phyloP scores from a whole-genome alignment of 371 early-diverging fungal species.

The Rozella allomycis region DNA sequence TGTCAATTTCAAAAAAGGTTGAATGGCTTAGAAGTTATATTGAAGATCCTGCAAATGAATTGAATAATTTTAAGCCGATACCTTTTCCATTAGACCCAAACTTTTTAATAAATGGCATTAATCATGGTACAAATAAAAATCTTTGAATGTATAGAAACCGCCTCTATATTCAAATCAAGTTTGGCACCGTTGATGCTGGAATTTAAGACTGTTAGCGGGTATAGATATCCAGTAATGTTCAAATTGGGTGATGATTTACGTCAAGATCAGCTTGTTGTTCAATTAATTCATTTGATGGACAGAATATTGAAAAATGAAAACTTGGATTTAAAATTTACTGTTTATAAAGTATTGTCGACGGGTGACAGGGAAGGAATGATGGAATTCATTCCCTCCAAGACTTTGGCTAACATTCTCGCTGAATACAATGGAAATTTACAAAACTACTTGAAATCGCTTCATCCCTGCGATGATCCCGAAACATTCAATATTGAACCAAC shows the following conservation, averaged over 20 bases:
- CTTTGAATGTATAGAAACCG: constrained; percentile 29
- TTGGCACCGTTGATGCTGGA: constrained; percentile 59
- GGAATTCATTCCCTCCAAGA: constrained; percentile 64
- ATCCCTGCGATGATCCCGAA: constrained; percentile 25
- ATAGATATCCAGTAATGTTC: constrained; percentile 46
- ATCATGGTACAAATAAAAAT: constrained; percentile 40
- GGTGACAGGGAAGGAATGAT: constrained; percentile 63
- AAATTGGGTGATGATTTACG: constrained; percentile 89
- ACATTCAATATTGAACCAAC: constrained; percentile 41
- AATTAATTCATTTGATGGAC: constrained; percentile 88
- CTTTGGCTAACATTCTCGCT: constrained; percentile 68
- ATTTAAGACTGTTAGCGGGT: constrained; percentile 43
- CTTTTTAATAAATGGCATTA: constrained; percentile 55
- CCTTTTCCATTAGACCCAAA: constrained; percentile 70
- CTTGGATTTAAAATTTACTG: constrained; percentile 69
- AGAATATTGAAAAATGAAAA: constrained; percentile 73
- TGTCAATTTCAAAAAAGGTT: too few species aligned
- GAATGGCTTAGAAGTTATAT: constrained; percentile 48
- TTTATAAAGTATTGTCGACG: constrained; percentile 84
- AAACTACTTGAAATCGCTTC: constrained; percentile 44
- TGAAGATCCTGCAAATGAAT: constrained; percentile 52
- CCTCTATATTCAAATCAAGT: constrained; percentile 70
- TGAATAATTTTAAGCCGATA: constrained; percentile 47
- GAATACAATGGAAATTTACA: constrained; percentile 60
- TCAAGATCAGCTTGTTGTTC: constrained; percentile 91